Base-by-base conservation (phyloP, 108 stramenopile species). In the Pseudonitzschia multiseries region DNA sequence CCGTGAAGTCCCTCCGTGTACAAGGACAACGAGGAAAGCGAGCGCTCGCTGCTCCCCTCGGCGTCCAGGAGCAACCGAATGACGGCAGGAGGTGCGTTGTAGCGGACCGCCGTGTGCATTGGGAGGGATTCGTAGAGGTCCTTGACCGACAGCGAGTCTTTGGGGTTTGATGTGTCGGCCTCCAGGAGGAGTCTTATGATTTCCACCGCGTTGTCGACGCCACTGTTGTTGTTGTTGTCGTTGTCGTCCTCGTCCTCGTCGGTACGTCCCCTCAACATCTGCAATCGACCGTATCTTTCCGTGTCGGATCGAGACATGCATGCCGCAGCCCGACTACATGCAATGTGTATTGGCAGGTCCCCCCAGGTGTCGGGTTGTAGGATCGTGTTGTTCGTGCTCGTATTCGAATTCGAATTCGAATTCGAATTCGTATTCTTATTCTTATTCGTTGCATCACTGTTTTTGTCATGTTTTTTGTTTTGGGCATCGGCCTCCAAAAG, bases 301-400 rank as follows among this genome's bases (percentile, higher is more conserved):
- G n/a, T 12, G 20, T 62, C 61, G 41, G 32, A 62, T 40, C 24
- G 17, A 4, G 54, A 56, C 17, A 56, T 1, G 61, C 33, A 31
- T 3, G 33, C 4, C 53, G 80, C 53, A 2, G 57, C 63, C 24
- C 79, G 72, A 20, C 60, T 68, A 41, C 78, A 77, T n/a, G 71
- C 75, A 20, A 60, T 77, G 46, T 73, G 77, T 56, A 78, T 52
- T 12, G 77, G 72, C 1, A 84, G 65, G 63, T 71, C 72, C 20
- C 83, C 88, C 88, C 88, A 89, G 40, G 84, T 86, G 72, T 89
- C 88, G 1, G 73, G 64, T 50, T 74, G 24, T 21, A 54, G 12
- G 50, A 89, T 79, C 44, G 84, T 75, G 8, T 8, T 0, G n/a
- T n/a, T n/a, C n/a, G n/a, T n/a, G n/a, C n/a, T n/a, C n/a, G n/a